Evolutionary conservation across 139 green algal species (phyloP).

Genomic region (Coccomyxa sp.): DNA sequence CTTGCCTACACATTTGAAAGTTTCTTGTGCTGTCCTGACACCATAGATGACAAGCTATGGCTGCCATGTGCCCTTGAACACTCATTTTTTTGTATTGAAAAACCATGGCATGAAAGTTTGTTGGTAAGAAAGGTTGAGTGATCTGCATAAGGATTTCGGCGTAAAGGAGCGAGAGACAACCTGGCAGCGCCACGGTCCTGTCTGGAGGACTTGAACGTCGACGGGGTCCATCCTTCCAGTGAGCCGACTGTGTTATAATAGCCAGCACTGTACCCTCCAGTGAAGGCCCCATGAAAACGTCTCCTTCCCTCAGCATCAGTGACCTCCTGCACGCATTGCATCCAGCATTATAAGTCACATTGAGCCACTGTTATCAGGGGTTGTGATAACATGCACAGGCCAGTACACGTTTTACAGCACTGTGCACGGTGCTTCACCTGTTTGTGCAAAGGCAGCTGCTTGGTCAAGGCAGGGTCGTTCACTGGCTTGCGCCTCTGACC

Average conservation of each 20-base stretch:
- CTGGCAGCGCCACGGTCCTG: slow-evolving; percentile 20
- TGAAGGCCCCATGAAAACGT: slow-evolving; percentile 95
- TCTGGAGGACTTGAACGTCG: slow-evolving; percentile 67
- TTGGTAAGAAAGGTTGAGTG: no score
- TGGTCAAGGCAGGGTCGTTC: slow-evolving; percentile 34
- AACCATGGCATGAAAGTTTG: no score
- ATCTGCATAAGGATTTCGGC: no score
- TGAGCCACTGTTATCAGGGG: no score
- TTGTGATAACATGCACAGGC: no score
- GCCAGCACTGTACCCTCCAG: slow-evolving; percentile 86
- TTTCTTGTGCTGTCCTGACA: no score
- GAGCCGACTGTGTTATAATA: slow-evolving; percentile 94
- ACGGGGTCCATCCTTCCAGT: slow-evolving; percentile 77
- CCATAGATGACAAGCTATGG: no score
- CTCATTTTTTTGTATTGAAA: no score
- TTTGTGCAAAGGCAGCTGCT: slow-evolving; percentile 42
- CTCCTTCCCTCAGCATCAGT: slow-evolving; percentile 76
- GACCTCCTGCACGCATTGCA: slow-evolving; percentile 52
- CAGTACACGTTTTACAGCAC: no score
- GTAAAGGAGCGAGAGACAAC: no score
- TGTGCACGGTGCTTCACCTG: slow-evolving; percentile 27
- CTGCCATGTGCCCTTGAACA: no score
- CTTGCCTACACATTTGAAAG: no score
- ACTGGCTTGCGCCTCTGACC: slow-evolving; percentile 36
- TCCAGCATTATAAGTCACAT: slow-evolving; percentile 6